Base-by-base conservation (phyloP, 2,329 filamentous ascomycete genomes). In the Grosmannia serpens region DNA sequence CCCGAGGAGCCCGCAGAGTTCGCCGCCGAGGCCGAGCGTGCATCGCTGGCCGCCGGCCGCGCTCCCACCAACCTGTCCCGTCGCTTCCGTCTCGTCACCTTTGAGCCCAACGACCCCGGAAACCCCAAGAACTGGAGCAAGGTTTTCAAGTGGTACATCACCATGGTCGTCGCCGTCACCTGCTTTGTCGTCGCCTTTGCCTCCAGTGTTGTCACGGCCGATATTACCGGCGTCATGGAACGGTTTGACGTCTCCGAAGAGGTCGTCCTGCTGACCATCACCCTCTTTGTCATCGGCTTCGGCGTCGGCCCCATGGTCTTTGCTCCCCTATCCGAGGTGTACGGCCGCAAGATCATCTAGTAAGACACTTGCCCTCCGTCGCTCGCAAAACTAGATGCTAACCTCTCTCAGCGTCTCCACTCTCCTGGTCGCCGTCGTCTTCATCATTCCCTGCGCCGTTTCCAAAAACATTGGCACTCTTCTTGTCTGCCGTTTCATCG, bases 101-200 rank as follows among this genome's bases (percentile, higher is more conserved):
- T 94, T 67, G 80, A 77, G 4, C 78, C 85, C 3, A 74, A 84
- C 60, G 89, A 94, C 68, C 80, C 82, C 0, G 87, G 85, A 63
- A 92, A 92, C 66, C 89, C 89, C 0, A 92, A 92, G 77, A 94
- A 92, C 70, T 94, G 88, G 88, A 83, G 80, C 59, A 90, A 89
- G 70, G 75, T 73, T 1, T 86, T 76, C 70, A 94, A 91, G 72
- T 92, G 89, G 88, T 89, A 86, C 67, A 86, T 83, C 67, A 96
- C 90, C 27, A 90, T 95, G 86, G 83, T 89, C 20, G 89, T 95
- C 0, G 87, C 90, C 1, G 62, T 81, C 26, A 88, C 86, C 1
- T 89, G 86, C 67, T 89, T 90, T 67, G 84, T 88, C 47, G 86
- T 89, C 51, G 85, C 86, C 0, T 83, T 89, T 59, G 76, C 77